Evolutionary conservation across 2,329 filamentous ascomycete species (phyloP), one percentile per base, ranked within the genome.

Genomic region (Amesomyces nigricolor): DNA sequence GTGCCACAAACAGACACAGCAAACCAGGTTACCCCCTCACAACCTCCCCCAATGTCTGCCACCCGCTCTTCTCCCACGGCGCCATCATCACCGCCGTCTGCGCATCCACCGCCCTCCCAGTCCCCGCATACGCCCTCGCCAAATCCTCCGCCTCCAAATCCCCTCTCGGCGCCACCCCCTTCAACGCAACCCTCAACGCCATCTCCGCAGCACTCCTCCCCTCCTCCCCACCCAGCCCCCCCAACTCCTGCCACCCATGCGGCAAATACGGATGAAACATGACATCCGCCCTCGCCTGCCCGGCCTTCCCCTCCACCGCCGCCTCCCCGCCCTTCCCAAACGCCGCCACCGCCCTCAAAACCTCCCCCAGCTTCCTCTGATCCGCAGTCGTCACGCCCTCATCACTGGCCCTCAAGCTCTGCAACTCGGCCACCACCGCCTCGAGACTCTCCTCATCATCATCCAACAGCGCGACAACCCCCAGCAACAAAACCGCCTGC

Each of bases 381-480:
- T 95, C 85, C 3, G 76, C 70, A 1, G 80, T 75, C 4, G 78
- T 79, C 3, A 91, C 76, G 1, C 58, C 58, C 47, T 78, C 78
- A 50, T 87, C 80, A 51, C 80, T 83, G 0, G 84, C 87, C 32
- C 90, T 82, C 46, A 96, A 77, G 2, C 74, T 75, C 46, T 89
- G 79, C 10, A 99, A 78, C 66, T 95, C 90, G 6, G 87, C 82
- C 3, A 83, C 78, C 0, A 96, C 91, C 0, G 91, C 91, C 53
- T 90, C 87, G 8, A 92, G 74, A 1, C 85, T 88, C 62, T 95
- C 90, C 17, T 78, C 75, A 65, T 96, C 91, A 14, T 83, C 78
- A 57, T 96, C 90, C 0, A 96, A 72, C 2, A 95, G 76, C 0
- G 90, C 89, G 62, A 97, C 88, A 2, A 89, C 85, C 0, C 91